These are phyloP conservation scores for Paramecium caudatum DNA, from an alignment of 73 alveolate genomes.

Conservation along the genomic window DNA sequence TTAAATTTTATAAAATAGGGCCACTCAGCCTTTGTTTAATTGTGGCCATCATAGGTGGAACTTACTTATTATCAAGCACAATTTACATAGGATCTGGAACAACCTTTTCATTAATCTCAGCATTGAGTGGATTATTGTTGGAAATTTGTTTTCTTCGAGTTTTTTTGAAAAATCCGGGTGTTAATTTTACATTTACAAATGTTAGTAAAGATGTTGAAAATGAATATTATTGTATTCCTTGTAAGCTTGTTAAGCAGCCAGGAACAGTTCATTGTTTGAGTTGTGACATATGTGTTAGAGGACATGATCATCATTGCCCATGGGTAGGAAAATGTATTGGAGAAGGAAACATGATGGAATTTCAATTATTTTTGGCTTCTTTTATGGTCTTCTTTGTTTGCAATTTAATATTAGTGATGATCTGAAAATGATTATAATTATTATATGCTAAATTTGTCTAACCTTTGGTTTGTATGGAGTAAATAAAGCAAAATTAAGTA, in stretches of 20 bases:
- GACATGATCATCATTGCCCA: slow-evolving; percentile 91
- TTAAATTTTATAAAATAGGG: not conserved
- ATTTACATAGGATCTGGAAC: slow-evolving; percentile 5
- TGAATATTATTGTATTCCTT: slow-evolving; percentile 3
- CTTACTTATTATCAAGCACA: not conserved
- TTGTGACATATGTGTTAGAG: slow-evolving; percentile 85
- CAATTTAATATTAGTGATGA: not conserved
- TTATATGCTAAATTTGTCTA: not conserved
- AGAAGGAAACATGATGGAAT: slow-evolving; percentile 74
- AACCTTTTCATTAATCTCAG: not conserved
- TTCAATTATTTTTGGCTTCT: slow-evolving; percentile 72
- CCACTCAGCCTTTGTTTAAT: slow-evolving; percentile 38
- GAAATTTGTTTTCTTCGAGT: not conserved
- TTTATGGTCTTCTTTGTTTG: slow-evolving; percentile 56
- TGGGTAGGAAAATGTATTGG: slow-evolving; percentile 94
- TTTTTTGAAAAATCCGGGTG: slow-evolving; percentile 57
- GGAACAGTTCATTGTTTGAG: slow-evolving; percentile 83
- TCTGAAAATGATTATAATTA: not conserved
- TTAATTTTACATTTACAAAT: slow-evolving; percentile 41
- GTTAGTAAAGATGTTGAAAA: not conserved
- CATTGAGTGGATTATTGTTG: slow-evolving; percentile 27
- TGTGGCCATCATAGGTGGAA: not conserved
- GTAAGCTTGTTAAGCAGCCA: slow-evolving; percentile 21
- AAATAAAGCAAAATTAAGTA: slow-evolving; percentile 9
- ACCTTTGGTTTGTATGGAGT: slow-evolving; percentile 54